Conservation (phyloP, 345 rosid genomes). For the Salix viminalis region DNA sequence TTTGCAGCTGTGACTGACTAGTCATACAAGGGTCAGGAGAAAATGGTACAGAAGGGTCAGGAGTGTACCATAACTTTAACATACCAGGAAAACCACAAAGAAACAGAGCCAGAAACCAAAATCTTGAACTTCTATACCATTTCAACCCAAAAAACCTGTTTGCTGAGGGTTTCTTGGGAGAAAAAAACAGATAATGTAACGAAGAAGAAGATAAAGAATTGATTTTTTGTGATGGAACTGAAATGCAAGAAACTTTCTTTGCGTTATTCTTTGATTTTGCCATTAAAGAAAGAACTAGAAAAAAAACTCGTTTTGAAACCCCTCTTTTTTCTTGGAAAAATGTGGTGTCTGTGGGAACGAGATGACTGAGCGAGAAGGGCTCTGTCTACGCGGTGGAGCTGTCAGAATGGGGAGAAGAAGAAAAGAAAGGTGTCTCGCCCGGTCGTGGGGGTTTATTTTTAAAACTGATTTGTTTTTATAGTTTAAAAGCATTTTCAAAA, state of each 20-base stretch:
- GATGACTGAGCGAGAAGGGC: background rate
- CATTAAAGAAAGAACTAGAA: conserved; percentile 6
- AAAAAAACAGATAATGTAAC: conserved; percentile 51
- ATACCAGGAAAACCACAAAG: conserved; percentile 51
- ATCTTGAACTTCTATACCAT: conserved; percentile 41
- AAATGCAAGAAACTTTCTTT: conserved; percentile 25
- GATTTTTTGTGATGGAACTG: conserved; percentile 33
- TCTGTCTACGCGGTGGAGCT: conserved; percentile 8
- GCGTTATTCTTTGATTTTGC: conserved; percentile 25
- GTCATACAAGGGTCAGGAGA: conserved; percentile 49
- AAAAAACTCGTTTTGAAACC: background rate
- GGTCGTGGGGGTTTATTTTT: background rate
- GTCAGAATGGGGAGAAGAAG: background rate
- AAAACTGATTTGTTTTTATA: too few relatives aligned
- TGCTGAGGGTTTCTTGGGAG: conserved; percentile 50
- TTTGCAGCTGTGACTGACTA: conserved; percentile 14
- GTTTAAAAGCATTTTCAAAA: too few relatives aligned
- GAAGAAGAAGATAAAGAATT: conserved; percentile 50
- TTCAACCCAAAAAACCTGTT: conserved; percentile 19
- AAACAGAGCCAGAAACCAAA: conserved; percentile 53
- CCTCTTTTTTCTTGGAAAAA: background rate
- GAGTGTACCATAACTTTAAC: conserved; percentile 42
- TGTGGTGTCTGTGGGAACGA: conserved; percentile 10
- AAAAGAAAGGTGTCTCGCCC: background rate
- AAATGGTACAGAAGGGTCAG: conserved; percentile 42